These are phyloP conservation scores for Craterostigma plantagineum DNA, from an alignment of 257 asterid genomes.

Conservation along the genomic window DNA sequence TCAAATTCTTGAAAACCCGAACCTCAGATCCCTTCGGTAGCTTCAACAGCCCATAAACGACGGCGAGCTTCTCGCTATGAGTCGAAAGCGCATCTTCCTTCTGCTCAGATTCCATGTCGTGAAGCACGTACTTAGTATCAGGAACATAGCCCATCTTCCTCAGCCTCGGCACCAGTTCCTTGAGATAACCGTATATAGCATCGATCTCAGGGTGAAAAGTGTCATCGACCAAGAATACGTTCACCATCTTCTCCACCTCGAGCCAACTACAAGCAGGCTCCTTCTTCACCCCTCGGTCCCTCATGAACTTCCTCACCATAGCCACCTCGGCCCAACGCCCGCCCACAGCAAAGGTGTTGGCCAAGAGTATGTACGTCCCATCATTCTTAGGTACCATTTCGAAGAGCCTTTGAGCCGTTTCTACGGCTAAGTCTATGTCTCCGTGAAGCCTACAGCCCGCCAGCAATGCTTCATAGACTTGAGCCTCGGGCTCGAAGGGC, in stretches of 20 bases:
- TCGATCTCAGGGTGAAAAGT: constrained; percentile 47
- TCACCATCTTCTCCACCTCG: constrained; percentile 45
- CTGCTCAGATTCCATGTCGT: constrained; percentile 59
- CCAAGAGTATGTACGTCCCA: constrained; percentile 50
- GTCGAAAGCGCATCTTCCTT: constrained; percentile 54
- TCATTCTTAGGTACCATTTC: constrained; percentile 47
- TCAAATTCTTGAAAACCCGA: constrained; percentile 52
- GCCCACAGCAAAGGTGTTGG: constrained; percentile 41
- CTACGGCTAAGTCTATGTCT: constrained; percentile 40
- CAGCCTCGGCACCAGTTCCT: constrained; percentile 31
- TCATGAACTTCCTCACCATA: constrained; percentile 38
- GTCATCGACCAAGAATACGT: constrained; percentile 53
- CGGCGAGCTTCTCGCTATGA: constrained; percentile 71
- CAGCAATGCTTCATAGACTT: constrained; percentile 57
- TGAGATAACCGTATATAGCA: constrained; percentile 27
- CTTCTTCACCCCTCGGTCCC: constrained; percentile 62
- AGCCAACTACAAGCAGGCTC: constrained; percentile 78
- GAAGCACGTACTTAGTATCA: constrained; percentile 42
- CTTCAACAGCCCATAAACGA: constrained; percentile 46
- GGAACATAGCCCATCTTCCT: constrained; percentile 56
- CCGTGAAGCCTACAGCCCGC: constrained; percentile 53
- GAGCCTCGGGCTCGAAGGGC: constrained; percentile 51
- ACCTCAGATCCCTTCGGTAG: constrained; percentile 43
- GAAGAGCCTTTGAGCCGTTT: constrained; percentile 44
- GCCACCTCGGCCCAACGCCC: constrained; percentile 45